phyloP scores from a whole-genome alignment of 192 early-diverging fungal species.

The Cetraspora pellucida region DNA sequence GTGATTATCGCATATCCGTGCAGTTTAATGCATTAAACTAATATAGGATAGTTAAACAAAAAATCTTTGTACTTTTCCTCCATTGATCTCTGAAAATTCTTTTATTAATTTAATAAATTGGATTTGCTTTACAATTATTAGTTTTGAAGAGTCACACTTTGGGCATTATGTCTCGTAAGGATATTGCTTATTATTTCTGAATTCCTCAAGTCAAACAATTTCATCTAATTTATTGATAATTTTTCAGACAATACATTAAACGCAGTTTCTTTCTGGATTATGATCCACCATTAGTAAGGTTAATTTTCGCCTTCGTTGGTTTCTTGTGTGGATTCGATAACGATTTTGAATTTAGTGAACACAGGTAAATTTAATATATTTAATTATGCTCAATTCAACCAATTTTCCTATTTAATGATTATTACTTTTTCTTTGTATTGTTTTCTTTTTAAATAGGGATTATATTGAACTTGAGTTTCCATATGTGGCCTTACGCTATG shows the following conservation, averaged over 20 bases:
- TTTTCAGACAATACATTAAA: conserved; percentile 71
- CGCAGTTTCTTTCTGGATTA: conserved; percentile 93
- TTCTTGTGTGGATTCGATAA: conserved; percentile 86
- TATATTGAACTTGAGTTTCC: conserved; percentile 87
- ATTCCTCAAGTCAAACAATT: background rate
- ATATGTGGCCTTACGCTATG: conserved; percentile 80
- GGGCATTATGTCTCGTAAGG: conserved; percentile 81
- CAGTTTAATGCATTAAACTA: too few relatives aligned
- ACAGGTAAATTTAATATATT: conserved; percentile 51
- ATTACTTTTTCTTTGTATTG: background rate
- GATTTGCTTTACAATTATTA: conserved; percentile 29
- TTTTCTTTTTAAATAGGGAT: conserved; percentile 54
- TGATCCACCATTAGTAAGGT: conserved; percentile 93
- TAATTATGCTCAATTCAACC: background rate
- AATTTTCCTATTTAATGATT: background rate
- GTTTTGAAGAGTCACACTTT: conserved; percentile 98
- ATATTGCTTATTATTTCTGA: too few relatives aligned
- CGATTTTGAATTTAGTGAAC: conserved; percentile 90
- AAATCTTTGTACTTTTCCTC: too few relatives aligned
- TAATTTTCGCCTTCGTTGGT: conserved; percentile 80
- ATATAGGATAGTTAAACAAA: too few relatives aligned
- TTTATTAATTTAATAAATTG: too few relatives aligned
- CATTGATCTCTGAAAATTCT: too few relatives aligned
- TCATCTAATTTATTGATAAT: background rate
- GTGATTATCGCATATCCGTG: too few relatives aligned